These are phyloP conservation scores for Nicotiana attenuata DNA, from an alignment of 257 asterid species.

Conservation along the genomic window DNA sequence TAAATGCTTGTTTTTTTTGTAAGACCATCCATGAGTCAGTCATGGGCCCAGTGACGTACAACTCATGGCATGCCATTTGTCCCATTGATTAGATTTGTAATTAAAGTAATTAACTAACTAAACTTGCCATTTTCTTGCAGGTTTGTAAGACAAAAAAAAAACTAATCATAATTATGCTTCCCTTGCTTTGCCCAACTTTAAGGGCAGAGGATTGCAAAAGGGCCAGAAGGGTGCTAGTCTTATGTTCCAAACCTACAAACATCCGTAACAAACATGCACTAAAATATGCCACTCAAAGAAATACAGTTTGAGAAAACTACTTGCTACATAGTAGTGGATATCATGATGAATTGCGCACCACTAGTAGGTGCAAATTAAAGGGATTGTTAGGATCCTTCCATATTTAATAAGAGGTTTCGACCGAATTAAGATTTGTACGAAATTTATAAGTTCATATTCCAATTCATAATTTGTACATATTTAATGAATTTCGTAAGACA, in stretches of 20 bases:
- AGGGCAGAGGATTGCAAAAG: not conserved
- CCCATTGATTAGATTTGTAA: not conserved
- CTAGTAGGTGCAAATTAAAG: not conserved
- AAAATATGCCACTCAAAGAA: not conserved
- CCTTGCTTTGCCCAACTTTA: not conserved
- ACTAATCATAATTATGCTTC: slow-evolving; percentile 9
- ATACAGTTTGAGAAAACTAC: not conserved
- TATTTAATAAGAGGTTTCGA: not conserved
- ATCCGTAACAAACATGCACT: slow-evolving; percentile 1
- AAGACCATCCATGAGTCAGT: not conserved
- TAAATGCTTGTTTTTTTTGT: not conserved
- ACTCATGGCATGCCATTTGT: not conserved
- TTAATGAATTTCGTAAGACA: no score
- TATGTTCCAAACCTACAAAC: not conserved
- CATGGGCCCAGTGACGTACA: not conserved
- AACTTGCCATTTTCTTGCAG: not conserved
- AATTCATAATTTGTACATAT: no score
- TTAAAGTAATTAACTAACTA: not conserved
- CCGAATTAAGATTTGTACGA: no score
- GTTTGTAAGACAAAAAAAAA: not conserved
- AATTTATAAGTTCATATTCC: accelerated
- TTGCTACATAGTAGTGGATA: not conserved
- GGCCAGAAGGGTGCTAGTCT: not conserved
- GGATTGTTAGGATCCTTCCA: not conserved
- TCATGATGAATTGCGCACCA: not conserved